A percentile compares a stretch with the other conserved stretches of the same genome.
These are phyloP conservation scores for Alnus rubra DNA, from an alignment of 306 rosid species.

Conservation along the genomic window DNA sequence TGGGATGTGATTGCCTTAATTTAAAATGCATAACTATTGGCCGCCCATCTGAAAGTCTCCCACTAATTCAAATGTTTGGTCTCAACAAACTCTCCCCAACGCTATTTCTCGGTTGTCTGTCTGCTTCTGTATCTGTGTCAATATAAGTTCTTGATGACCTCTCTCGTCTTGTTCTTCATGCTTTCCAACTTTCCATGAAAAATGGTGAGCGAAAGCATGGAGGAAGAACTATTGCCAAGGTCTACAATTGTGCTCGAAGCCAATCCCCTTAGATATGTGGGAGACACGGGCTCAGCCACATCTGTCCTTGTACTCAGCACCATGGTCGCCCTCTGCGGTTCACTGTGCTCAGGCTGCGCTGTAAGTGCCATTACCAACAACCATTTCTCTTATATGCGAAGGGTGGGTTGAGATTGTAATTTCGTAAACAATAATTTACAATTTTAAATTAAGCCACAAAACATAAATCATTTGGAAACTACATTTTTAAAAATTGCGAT, in stretches of 20 bases:
- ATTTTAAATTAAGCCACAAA: no score
- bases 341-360: conserved; percentile 74
- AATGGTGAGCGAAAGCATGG: not conserved
- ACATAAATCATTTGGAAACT: no score
- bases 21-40: not conserved
- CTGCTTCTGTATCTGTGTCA: not conserved
- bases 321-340: conserved; percentile 69
- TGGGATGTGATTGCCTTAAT: not conserved
- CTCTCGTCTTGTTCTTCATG: not conserved
- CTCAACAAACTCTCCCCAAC: not conserved
- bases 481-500: no score
- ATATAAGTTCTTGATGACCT: not conserved
- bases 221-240: conserved; percentile 29
- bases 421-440: no score
- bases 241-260: conserved; percentile 34
- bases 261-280: not conserved
- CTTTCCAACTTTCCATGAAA: not conserved
- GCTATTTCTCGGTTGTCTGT: not conserved
- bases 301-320: conserved; percentile 49
- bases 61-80: not conserved
- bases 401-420: no score
- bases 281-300: conserved; percentile 29
- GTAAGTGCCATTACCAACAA: conserved; percentile 32
- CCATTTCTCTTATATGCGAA: no score
- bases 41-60: not conserved